Evolutionary conservation across 768 basidiomycete species (phyloP), one percentile per base, ranked within the genome.

Genomic region (Suillus variegatus): DNA sequence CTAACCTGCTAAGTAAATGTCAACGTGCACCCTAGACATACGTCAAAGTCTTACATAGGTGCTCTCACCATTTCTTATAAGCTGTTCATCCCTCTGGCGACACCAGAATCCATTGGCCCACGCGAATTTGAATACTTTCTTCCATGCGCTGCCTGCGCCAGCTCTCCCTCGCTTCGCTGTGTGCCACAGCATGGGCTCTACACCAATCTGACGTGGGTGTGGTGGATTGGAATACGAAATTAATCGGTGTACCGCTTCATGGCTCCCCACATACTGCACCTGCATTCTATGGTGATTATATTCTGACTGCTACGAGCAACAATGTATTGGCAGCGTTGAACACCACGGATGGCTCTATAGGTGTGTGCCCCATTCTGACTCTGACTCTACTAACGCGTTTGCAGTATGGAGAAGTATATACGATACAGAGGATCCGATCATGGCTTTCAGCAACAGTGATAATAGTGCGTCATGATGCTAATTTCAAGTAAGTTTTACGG

Each of bases 221-320:
- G 52, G 84, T 95, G 54, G 95, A 97, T 80, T 98, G 95, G 95
- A 85, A 97, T 76, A 91, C 87, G 69, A 76, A 82, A 16, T 84
- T 91, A 36, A 79, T 94, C 63, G 95, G 95, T 18, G 84, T 90
- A 5, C 92, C 94, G 0, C 80, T 89, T 4, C 75, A 82, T 41
- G 78, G 81, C 10, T 81, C 86, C 3, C 73, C 70, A 0, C 71
- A 81, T 20, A 85, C 84, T 1, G 80, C 89, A 7, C 94, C 94
- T 0, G 74, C 81, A 10, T 88, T 94, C 68, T 85, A 86, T 68
- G 73, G 80, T 65, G 86, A 81, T 66, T 67, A 89, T n/a, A 73
- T 94, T 22, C 72, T 93, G 46, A 84, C 87, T 3, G 87, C 87
- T 2, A 93, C 93, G 0, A 76, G 74, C 46, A 90, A 83, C 71